A percentile compares a stretch with the other conserved stretches of the same genome.
Conservation (phyloP, 257 asterid genomes). For the Thymus mandschuricus region DNA sequence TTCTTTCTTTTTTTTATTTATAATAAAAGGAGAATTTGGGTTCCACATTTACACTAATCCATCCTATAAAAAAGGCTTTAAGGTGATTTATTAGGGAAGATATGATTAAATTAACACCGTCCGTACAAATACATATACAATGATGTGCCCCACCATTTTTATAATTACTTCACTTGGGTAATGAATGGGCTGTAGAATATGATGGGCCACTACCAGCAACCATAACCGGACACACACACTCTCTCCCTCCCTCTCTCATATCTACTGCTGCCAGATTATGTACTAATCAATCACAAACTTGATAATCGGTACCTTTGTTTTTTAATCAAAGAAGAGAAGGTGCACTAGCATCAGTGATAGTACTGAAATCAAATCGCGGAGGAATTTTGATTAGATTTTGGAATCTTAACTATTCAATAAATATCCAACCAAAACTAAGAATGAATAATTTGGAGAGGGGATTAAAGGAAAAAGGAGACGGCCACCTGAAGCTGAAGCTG, state of each 20-base stretch:
- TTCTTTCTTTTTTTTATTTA: neutral
- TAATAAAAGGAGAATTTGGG: slow-evolving; percentile 17
- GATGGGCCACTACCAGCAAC: slow-evolving; percentile 37
- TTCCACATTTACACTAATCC: slow-evolving; percentile 26
- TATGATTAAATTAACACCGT: slow-evolving; percentile 16
- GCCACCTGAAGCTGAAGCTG: neutral
- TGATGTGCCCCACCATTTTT: slow-evolving; percentile 37
- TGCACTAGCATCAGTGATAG: too few relatives aligned
- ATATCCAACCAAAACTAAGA: too few relatives aligned
- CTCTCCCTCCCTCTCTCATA: neutral
- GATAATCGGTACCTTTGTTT: too few relatives aligned
- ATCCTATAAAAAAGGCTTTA: slow-evolving; percentile 39
- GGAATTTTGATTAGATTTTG: too few relatives aligned
- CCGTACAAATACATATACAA: slow-evolving; percentile 40
- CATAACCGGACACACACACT: neutral
- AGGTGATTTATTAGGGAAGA: slow-evolving; percentile 21
- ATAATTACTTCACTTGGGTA: neutral
- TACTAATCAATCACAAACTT: too few relatives aligned
- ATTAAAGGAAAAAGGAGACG: too few relatives aligned
- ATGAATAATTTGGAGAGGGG: too few relatives aligned
- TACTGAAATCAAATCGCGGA: too few relatives aligned
- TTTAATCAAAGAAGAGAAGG: too few relatives aligned
- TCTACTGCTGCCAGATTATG: neutral
- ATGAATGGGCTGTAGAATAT: slow-evolving; percentile 27
- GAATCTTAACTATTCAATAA: too few relatives aligned